These are phyloP conservation scores for Irpex rosettiformis DNA, from an alignment of 1,284 basidiomycete genomes.

Conservation along the genomic window DNA sequence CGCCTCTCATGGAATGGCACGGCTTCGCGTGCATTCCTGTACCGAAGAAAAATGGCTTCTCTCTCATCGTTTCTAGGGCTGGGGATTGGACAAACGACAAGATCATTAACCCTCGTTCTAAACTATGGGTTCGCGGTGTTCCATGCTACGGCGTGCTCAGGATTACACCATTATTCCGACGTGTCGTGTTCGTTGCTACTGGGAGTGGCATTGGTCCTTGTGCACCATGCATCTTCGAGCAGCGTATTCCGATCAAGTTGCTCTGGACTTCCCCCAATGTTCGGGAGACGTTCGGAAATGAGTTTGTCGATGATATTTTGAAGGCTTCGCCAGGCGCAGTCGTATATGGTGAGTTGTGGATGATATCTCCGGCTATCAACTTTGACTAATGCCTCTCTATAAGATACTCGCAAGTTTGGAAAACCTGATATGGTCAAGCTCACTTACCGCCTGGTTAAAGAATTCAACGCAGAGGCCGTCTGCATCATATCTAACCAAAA, in stretches of 20 bases:
- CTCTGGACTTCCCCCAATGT: constrained; percentile 61
- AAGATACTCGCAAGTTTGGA: constrained; percentile 55
- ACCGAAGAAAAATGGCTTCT: constrained; percentile 51
- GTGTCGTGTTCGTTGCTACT: constrained; percentile 57
- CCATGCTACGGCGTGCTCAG: constrained; percentile 59
- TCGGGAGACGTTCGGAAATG: constrained; percentile 55
- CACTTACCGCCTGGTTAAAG: constrained; percentile 50
- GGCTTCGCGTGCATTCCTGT: constrained; percentile 54
- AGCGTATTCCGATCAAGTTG: constrained; percentile 48
- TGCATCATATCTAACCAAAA: constrained; percentile 60
- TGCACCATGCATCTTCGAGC: constrained; percentile 49
- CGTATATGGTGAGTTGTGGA: constrained; percentile 43
- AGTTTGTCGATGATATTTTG: constrained; percentile 53
- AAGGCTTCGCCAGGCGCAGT: constrained; percentile 50
- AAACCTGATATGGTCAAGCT: constrained; percentile 64
- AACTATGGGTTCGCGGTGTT: constrained; percentile 55
- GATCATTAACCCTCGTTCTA: constrained; percentile 47
- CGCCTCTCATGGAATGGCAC: constrained; percentile 58
- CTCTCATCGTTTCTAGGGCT: constrained; percentile 53
- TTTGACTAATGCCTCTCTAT: not conserved
- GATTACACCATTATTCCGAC: constrained; percentile 53
- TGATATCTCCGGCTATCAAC: not conserved
- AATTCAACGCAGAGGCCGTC: constrained; percentile 61
- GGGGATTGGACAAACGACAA: constrained; percentile 59
- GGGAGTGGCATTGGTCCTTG: constrained; percentile 63